phyloP scores from a whole-genome alignment of 1,139 yeast species.

The Hansenula lynferdii region DNA sequence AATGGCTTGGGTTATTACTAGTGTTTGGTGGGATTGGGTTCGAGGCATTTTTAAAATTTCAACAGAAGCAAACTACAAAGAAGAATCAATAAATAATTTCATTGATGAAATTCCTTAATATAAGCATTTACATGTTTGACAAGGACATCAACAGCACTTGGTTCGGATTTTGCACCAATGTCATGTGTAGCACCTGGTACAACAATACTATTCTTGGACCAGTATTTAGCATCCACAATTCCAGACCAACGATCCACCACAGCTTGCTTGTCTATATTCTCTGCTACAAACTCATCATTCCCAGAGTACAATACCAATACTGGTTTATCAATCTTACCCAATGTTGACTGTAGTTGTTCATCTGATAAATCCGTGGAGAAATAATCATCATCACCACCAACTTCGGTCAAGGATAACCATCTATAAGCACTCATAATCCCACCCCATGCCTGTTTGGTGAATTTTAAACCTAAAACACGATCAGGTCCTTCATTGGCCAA shows the following conservation, averaged over 20 bases:
- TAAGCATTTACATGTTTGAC: slow-evolving; percentile 26
- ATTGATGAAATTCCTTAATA: slow-evolving; percentile 3
- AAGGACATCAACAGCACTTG: slow-evolving; percentile 31
- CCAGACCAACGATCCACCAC: slow-evolving; percentile 45
- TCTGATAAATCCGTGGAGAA: slow-evolving; percentile 60
- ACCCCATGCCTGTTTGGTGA: slow-evolving; percentile 36
- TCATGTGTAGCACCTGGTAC: slow-evolving; percentile 60
- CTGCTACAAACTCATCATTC: slow-evolving; percentile 63
- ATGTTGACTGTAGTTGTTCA: slow-evolving; percentile 38
- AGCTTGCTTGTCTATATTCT: slow-evolving; percentile 39
- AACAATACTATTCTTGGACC: slow-evolving; percentile 53
- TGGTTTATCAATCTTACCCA: slow-evolving; percentile 50
- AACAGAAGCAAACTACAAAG: no score
- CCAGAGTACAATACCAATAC: slow-evolving; percentile 54
- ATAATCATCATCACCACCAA: slow-evolving; percentile 75
- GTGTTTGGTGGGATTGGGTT: slow-evolving; percentile 81
- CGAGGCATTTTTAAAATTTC: slow-evolving; percentile 51
- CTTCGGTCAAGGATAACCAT: slow-evolving; percentile 54
- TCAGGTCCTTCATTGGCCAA: slow-evolving; percentile 40
- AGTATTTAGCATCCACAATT: slow-evolving; percentile 34
- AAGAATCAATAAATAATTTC: neutral
- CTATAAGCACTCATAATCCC: slow-evolving; percentile 66
- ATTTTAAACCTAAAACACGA: slow-evolving; percentile 48
- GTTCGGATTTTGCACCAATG: slow-evolving; percentile 36
- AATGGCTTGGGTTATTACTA: slow-evolving; percentile 73